A percentile compares a stretch with the other conserved stretches of the same genome.
These are phyloP conservation scores for Fraxinus cuspidata DNA, from an alignment of 257 asterid genomes.

Conservation along the genomic window DNA sequence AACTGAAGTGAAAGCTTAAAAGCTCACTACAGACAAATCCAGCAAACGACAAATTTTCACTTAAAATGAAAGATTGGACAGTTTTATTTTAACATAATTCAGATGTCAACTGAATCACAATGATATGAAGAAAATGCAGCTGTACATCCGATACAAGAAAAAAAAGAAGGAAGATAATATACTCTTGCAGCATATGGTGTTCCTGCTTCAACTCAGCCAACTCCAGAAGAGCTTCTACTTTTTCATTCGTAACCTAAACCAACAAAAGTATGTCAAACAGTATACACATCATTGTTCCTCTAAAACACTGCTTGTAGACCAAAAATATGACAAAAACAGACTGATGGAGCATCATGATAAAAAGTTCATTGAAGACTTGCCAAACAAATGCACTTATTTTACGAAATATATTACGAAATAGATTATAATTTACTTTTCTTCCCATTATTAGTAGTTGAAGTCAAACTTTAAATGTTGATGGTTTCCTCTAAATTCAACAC, in stretches of 20 bases:
- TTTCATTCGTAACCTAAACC: slow-evolving; percentile 88
- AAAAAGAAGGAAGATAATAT: slow-evolving; percentile 36
- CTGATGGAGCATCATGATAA: background rate
- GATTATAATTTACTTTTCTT: background rate
- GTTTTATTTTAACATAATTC: background rate
- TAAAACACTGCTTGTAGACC: background rate
- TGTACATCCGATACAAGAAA: slow-evolving; percentile 2
- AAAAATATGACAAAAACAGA: background rate
- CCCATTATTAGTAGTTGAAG: background rate
- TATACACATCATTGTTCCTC: background rate
- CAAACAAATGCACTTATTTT: background rate
- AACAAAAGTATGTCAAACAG: slow-evolving; percentile 18
- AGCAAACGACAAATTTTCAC: slow-evolving; percentile 2
- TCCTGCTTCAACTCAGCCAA: slow-evolving; percentile 90
- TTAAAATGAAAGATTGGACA: background rate
- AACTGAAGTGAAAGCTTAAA: background rate
- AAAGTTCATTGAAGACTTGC: background rate
- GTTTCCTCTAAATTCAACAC: no score
- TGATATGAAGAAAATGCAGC: slow-evolving; percentile 19
- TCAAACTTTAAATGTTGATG: background rate
- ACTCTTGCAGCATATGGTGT: slow-evolving; percentile 58
- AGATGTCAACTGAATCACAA: slow-evolving; percentile 5
- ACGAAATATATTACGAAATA: background rate
- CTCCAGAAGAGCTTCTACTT: slow-evolving; percentile 92
- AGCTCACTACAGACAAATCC: background rate